These are phyloP conservation scores for Pezicula neosporulosa DNA, from an alignment of 2,329 filamentous ascomycete species.

Conservation along the genomic window DNA sequence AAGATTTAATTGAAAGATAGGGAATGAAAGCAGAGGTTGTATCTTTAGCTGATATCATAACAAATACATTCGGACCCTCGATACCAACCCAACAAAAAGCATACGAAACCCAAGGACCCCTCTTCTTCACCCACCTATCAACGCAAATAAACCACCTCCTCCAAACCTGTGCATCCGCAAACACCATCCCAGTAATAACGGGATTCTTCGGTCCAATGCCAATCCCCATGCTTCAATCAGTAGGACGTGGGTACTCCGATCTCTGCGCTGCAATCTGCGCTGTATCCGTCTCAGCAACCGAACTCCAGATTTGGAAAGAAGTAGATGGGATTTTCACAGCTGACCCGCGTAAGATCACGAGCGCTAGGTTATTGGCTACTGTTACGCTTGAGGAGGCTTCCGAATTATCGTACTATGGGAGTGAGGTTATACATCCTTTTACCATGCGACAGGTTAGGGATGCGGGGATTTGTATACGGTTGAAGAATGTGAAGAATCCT, in stretches of 20 bases:
- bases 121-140: slow-evolving; percentile 4
- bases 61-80: background rate
- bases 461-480: slow-evolving; percentile 62
- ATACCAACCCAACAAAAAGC: slow-evolving; percentile 1
- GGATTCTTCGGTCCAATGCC: slow-evolving; percentile 69
- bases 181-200: slow-evolving; percentile 22
- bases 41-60: slow-evolving; percentile 5
- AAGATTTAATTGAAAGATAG: background rate
- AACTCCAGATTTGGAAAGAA: slow-evolving; percentile 73
- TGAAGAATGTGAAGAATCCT: slow-evolving; percentile 69
- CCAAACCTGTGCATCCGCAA: slow-evolving; percentile 1
- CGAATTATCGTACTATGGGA: slow-evolving; percentile 59
- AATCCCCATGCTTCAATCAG: slow-evolving; percentile 59
- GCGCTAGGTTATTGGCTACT: slow-evolving; percentile 53
- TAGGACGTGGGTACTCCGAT: slow-evolving; percentile 69
- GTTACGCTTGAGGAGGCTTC: slow-evolving; percentile 64
- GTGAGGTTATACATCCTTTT: slow-evolving; percentile 57
- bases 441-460: slow-evolving; percentile 69
- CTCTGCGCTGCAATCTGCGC: slow-evolving; percentile 67
- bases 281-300: slow-evolving; percentile 58
- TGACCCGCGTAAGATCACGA: slow-evolving; percentile 65
- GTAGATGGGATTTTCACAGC: slow-evolving; percentile 73
- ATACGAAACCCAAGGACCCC: slow-evolving; percentile 4
- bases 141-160: slow-evolving; percentile 2
- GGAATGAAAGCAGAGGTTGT: slow-evolving; percentile 7